Conservation (phyloP, 257 asterid species). For the Catharanthus roseus region DNA sequence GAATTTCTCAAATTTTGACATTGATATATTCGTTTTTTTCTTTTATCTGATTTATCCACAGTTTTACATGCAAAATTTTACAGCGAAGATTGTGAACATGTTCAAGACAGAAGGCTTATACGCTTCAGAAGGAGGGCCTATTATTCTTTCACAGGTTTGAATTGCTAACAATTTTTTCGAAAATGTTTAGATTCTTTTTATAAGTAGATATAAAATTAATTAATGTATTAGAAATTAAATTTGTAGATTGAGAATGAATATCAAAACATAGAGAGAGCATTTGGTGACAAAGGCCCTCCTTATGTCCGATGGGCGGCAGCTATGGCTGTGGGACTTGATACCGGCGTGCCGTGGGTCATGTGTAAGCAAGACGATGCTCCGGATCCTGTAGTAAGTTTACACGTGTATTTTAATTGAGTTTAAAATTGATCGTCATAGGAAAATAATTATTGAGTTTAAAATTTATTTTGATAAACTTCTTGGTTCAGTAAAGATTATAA, state of each 20-base stretch:
- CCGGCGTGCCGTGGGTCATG: constrained; percentile 95
- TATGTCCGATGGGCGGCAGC: constrained; percentile 87
- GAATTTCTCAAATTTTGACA: background rate
- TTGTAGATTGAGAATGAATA: constrained; percentile 86
- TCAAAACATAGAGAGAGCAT: constrained; percentile 56
- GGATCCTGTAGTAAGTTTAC: constrained; percentile 60
- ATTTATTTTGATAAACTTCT: too few relatives aligned
- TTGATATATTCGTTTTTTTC: background rate
- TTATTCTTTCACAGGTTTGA: constrained; percentile 71
- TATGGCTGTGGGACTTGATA: constrained; percentile 69
- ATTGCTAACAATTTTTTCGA: background rate
- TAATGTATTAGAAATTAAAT: background rate
- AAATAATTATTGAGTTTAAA: too few relatives aligned
- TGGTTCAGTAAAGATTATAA: too few relatives aligned
- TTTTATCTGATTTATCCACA: constrained; percentile 17
- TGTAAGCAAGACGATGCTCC: constrained; percentile 97
- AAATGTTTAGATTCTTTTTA: background rate
- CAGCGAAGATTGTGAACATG: constrained; percentile 60
- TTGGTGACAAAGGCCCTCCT: constrained; percentile 46
- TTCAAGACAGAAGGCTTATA: constrained; percentile 66
- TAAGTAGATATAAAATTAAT: too few relatives aligned
- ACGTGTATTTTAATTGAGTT: background rate
- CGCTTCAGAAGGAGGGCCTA: constrained; percentile 95
- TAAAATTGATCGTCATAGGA: too few relatives aligned
- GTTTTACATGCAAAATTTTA: constrained; percentile 67